phyloP scores from a whole-genome alignment of 108 stramenopile species.

The Epithemia pelagica region DNA sequence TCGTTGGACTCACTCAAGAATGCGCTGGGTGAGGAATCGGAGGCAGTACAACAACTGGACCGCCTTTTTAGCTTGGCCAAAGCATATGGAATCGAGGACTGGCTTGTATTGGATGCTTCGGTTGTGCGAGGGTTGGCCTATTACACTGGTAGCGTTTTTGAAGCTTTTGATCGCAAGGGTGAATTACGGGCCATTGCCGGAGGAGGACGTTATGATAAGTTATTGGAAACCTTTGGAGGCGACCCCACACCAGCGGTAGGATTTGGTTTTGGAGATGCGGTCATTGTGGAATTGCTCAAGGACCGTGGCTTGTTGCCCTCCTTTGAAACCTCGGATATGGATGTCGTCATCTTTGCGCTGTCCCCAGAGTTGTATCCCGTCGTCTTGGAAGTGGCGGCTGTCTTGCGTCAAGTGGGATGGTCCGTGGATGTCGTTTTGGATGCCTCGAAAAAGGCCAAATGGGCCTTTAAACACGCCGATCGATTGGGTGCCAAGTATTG shows the following conservation, averaged over 20 bases:
- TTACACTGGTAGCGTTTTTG: slow-evolving; percentile 97
- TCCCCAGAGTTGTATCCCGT: slow-evolving; percentile 47
- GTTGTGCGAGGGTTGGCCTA: slow-evolving; percentile 96
- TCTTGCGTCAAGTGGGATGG: slow-evolving; percentile 59
- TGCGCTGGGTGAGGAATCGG: slow-evolving; percentile 75
- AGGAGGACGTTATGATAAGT: slow-evolving; percentile 94
- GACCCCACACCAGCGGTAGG: slow-evolving; percentile 92
- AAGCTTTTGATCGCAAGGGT: slow-evolving; percentile 94
- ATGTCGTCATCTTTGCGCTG: slow-evolving; percentile 85
- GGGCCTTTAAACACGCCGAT: slow-evolving; percentile 95
- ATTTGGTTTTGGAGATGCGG: slow-evolving; percentile 98
- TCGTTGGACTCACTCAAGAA: slow-evolving; percentile 73
- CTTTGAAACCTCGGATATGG: slow-evolving; percentile 63
- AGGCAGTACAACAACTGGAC: slow-evolving; percentile 78
- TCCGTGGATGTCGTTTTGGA: slow-evolving; percentile 89
- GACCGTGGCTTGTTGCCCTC: slow-evolving; percentile 85
- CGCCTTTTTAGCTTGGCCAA: slow-evolving; percentile 71
- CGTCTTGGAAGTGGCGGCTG: slow-evolving; percentile 56
- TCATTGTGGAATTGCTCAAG: slow-evolving; percentile 93
- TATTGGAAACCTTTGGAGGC: slow-evolving; percentile 93
- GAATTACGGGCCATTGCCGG: slow-evolving; percentile 96
- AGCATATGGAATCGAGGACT: slow-evolving; percentile 85
- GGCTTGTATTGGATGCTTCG: slow-evolving; percentile 93
- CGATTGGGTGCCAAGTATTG: slow-evolving; percentile 79
- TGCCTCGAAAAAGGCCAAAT: slow-evolving; percentile 83